A percentile compares a stretch with the other conserved stretches of the same genome.
Evolutionary conservation across 768 basidiomycete genomes (phyloP).

Genomic region (Infundibulicybe gibba): DNA sequence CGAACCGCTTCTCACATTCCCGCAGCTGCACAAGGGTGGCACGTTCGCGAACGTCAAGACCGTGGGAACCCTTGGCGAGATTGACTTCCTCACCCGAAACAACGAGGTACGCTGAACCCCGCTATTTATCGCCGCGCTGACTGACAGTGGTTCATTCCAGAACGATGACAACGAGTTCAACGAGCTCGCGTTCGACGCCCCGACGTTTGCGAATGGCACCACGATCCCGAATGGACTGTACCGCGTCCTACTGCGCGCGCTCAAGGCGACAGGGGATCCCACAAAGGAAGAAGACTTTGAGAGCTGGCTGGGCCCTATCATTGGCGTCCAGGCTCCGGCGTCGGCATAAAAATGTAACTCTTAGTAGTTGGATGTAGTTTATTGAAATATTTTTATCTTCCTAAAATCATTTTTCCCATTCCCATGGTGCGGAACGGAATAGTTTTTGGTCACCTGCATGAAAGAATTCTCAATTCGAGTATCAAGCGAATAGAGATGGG

Average conservation of each 20-base stretch:
- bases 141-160: no score
- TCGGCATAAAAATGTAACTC: no score
- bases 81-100: constrained; percentile 45
- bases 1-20: constrained; percentile 30
- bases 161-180: constrained; percentile 23
- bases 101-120: constrained; percentile 27
- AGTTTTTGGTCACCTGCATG: no score
- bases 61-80: constrained; percentile 44
- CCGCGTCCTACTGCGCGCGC: constrained; percentile 33
- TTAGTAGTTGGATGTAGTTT: no score
- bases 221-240: constrained; percentile 38
- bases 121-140: no score
- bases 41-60: constrained; percentile 36
- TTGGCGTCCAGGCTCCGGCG: constrained; percentile 14
- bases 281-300: constrained; percentile 41
- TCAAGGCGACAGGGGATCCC: constrained; percentile 39
- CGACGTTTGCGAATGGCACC: constrained; percentile 29
- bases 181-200: constrained; percentile 20
- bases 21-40: constrained; percentile 25
- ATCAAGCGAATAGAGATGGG: not conserved
- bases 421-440: no score
- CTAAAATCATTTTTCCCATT: no score
- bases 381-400: constrained; percentile 2
- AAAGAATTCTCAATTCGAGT: no score
- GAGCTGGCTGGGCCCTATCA: constrained; percentile 40